Conservation (phyloP, 2,329 filamentous ascomycete genomes). For the Pseudocercospora eumusae region DNA sequence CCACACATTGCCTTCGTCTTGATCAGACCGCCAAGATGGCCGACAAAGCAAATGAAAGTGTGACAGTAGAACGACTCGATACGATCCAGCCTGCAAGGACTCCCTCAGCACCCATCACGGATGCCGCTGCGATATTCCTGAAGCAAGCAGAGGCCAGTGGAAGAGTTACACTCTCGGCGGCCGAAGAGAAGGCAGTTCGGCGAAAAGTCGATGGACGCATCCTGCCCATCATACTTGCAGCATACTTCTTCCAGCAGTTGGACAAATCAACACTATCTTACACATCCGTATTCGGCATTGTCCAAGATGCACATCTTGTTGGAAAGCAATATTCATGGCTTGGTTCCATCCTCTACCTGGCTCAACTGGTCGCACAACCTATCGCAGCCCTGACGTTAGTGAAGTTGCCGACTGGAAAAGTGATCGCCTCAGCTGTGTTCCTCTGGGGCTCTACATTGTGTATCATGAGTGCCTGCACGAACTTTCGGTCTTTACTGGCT, state of each 20-base stretch:
- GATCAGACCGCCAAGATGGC: background rate
- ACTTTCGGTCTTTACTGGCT: slow-evolving; percentile 10
- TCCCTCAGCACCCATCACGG: background rate
- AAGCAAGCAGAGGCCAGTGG: slow-evolving; percentile 9
- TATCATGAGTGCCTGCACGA: slow-evolving; percentile 13
- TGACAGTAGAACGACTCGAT: background rate
- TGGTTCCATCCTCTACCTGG: slow-evolving; percentile 55
- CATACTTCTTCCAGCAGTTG: slow-evolving; percentile 64
- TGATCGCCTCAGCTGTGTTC: slow-evolving; percentile 49
- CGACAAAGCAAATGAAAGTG: background rate
- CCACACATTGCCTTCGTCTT: background rate
- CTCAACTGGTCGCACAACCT: slow-evolving; percentile 56
- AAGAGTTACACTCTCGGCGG: slow-evolving; percentile 49
- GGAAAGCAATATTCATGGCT: slow-evolving; percentile 59
- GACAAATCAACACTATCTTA: slow-evolving; percentile 63
- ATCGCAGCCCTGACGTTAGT: slow-evolving; percentile 55
- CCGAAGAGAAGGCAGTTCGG: slow-evolving; percentile 54
- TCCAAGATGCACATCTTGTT: slow-evolving; percentile 57
- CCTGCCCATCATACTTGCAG: slow-evolving; percentile 57
- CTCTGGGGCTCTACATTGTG: slow-evolving; percentile 45
- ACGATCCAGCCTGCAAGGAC: background rate
- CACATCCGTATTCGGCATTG: slow-evolving; percentile 63
- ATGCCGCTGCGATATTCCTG: slow-evolving; percentile 14
- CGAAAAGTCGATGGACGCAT: slow-evolving; percentile 54
- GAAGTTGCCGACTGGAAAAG: slow-evolving; percentile 49